phyloP scores from a whole-genome alignment of 139 green algal species.

The Zygnema circumcarinatum region DNA sequence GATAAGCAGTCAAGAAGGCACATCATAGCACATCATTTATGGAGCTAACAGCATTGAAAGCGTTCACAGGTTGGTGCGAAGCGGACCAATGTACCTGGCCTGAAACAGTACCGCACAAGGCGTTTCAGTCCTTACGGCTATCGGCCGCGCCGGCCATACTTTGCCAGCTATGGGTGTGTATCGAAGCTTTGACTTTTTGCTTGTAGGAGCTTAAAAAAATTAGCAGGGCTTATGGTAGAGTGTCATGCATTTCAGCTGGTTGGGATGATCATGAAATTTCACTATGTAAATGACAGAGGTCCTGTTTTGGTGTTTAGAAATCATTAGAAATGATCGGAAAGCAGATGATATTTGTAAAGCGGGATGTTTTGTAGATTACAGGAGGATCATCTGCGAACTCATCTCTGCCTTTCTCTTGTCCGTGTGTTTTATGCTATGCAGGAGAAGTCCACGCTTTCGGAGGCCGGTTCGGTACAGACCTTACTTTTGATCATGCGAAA shows the following conservation, averaged over 20 bases:
- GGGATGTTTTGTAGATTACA: neutral
- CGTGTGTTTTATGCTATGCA: constrained; percentile 22
- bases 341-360: neutral
- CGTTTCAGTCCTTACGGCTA: constrained; percentile 26
- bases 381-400: neutral
- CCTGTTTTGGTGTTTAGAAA: neutral
- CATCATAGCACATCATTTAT: neutral
- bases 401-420: constrained; percentile 1
- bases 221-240: too few relatives aligned
- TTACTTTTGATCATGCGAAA: constrained; percentile 53
- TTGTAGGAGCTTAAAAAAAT: neutral
- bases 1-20: neutral
- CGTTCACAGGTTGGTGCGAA: constrained; percentile 83
- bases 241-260: too few relatives aligned
- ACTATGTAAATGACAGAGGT: neutral
- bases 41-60: neutral
- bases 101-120: constrained; percentile 74
- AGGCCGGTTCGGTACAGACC: constrained; percentile 43
- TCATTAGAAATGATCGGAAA: constrained; percentile 44
- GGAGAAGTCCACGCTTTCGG: constrained; percentile 31
- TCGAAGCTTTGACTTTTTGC: neutral
- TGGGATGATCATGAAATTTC: neutral
- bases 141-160: constrained; percentile 30
- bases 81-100: constrained; percentile 91
- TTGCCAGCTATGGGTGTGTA: constrained; percentile 6